Evolutionary conservation across 1,284 basidiomycete species (phyloP), one percentile per base, ranked within the genome.

Genomic region (Puccinia polysora): DNA sequence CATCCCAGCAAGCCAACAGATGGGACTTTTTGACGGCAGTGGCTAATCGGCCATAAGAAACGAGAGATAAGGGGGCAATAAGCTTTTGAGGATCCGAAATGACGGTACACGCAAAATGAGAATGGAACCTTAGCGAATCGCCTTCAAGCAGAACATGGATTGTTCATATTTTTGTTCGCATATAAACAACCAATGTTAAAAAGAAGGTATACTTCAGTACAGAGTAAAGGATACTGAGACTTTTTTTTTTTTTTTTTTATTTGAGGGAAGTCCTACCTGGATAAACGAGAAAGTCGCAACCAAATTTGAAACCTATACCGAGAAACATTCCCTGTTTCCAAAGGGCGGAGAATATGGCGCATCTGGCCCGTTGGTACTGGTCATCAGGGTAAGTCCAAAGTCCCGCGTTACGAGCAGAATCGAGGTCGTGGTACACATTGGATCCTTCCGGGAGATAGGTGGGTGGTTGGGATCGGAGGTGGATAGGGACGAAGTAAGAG

Each of bases 1-100:
- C 32, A 60, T 71, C 69, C 69, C 69, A 71, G 55, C 87, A 86
- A 77, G 92, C 96, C 5, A 98, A 79, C 34, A 98, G 80, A 79
- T 97, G 94, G 0, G 92, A 87, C 81, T 99, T 99, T 80, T 97
- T 98, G 2, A 96, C 97, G 0, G 91, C 95, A 0, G 96, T 99
- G 0, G 95, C 96, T 49, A 99, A 81, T 36, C 96, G 85, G 4
- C 96, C 96, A 79, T 92, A 93, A 0, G 95, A 93, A 20, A 99
- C 89, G 50, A 99, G 85, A 78, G 96, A 91, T 85, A 93, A 89
- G 1, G 93, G 92, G 47, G 84, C 83, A 65, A 97, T 82, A 0
- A 83, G 77, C 10, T 86, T 81, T 7, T 82, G 78, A 0, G 86
- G 85, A 0, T 87, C 86, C 34, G 88, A 84, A 28, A 91, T 81